Percentiles rank a stretch among this genome's conserved stretches.
phyloP scores from a whole-genome alignment of 495 filamentous ascomycete genomes.

The Hyaloscypha bicolor region DNA sequence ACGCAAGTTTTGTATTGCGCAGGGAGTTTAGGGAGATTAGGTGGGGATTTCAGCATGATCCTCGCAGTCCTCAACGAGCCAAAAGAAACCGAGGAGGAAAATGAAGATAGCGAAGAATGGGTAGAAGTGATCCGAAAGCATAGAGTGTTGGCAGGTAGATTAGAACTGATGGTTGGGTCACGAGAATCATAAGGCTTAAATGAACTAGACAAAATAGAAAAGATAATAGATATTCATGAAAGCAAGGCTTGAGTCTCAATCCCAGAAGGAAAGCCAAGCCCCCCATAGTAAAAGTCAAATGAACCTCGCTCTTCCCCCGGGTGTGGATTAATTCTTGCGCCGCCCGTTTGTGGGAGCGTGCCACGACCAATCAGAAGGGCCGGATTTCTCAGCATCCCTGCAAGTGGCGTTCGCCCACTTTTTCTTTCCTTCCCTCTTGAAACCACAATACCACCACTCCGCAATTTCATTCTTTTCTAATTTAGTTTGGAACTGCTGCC shows the following conservation, averaged over 20 bases:
- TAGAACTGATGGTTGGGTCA: conserved; percentile 76
- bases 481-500: background rate
- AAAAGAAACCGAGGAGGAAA: conserved; percentile 53
- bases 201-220: background rate
- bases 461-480: background rate
- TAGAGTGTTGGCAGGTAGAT: conserved; percentile 77
- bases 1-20: conserved; percentile 97
- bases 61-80: conserved; percentile 68
- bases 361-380: conserved; percentile 14
- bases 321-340: background rate
- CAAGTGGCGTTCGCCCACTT: background rate
- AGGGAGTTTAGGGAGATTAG: conserved; percentile 86
- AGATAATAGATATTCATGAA: background rate
- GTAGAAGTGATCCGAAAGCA: conserved; percentile 91
- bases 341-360: background rate
- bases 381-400: conserved; percentile 3
- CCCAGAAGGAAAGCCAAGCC: background rate
- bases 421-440: background rate
- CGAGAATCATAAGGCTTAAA: conserved; percentile 17
- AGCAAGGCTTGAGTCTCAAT: background rate
- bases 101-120: conserved; percentile 71
- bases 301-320: background rate
- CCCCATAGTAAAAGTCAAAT: background rate
- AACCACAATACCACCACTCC: background rate
- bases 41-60: conserved; percentile 90